Evolutionary conservation across 2,329 filamentous ascomycete genomes (phyloP), one percentile per base, ranked within the genome.

Genomic region (Penicillium sp.): DNA sequence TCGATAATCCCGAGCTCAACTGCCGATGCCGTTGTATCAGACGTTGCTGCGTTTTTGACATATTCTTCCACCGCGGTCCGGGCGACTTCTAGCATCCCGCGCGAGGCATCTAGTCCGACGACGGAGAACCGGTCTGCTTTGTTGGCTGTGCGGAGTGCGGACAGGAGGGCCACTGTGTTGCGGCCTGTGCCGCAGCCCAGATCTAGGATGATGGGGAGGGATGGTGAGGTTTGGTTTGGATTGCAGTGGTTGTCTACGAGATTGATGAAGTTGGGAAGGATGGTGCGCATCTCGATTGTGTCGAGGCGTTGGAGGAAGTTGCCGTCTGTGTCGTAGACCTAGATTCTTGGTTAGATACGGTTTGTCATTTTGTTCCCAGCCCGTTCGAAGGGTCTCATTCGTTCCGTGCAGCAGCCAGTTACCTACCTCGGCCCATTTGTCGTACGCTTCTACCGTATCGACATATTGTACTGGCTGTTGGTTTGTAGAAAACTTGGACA

Each of bases 221-320:
- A 57, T 33, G 14, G 27, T 58, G 64, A 39, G 41, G 6, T 18
- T 18, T 53, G 45, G 2, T 30, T 33, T 28, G 12, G 30, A 11
- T 43, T 19, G 31, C 27, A 28, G 8, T 19, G 31, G 10, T 30
- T 25, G 12, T 41, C 18, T 7, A 73, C 60, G 10, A 63, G 60
- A 2, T 59, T 49, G 3, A 82, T 57, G 37, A 82, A 76, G 0
- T 63, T 54, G 0, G 79, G 77, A 0, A 86, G 72, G 0, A 83
- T 62, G 1, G 61, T 59, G 12, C 66, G 61, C 58, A 86, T 75
- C 59, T 84, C 77, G 12, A 77, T 55, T 33, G 80, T 78, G 62
- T 87, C 84, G 14, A 86, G 74, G 1, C 77, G 75, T 68, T 86
- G 83, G 1, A 87, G 73, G 63, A 86, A 82, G 62, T 86, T 87